These are phyloP conservation scores for Lizonia empirigonia DNA, from an alignment of 2,329 filamentous ascomycete species.

Conservation along the genomic window DNA sequence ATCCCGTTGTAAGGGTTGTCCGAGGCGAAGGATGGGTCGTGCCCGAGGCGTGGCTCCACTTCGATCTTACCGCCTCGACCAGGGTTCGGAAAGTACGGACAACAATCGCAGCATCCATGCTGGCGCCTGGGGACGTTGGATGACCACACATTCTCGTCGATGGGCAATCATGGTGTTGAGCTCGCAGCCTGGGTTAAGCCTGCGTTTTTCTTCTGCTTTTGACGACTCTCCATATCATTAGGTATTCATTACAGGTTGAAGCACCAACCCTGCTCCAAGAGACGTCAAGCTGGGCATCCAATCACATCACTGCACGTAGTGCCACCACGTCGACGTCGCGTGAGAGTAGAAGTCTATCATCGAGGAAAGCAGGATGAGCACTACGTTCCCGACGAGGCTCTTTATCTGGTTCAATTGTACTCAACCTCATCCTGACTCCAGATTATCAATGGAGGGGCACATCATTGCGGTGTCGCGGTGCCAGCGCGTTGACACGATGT, in stretches of 20 bases:
- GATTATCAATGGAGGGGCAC: not conserved
- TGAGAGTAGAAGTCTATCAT: conserved; percentile 14
- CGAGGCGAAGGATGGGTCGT: conserved; percentile 16
- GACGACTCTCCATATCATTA: not conserved
- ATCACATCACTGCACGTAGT: conserved; percentile 33
- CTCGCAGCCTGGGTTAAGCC: not conserved
- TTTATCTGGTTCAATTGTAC: conserved; percentile 4
- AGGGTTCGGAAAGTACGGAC: conserved; percentile 1
- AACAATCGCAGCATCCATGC: not conserved
- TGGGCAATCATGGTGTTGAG: conserved; percentile 7
- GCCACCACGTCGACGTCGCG: conserved; percentile 24
- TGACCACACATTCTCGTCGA: conserved; percentile 11
- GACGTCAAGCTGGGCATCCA: conserved; percentile 14
- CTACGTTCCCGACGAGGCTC: not conserved
- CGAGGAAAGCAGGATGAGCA: conserved; percentile 7
- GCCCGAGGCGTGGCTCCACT: conserved; percentile 15
- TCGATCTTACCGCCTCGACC: conserved; percentile 17
- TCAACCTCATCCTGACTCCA: not conserved
- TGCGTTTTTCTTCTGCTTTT: not conserved
- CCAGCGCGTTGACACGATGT: conserved; percentile 13
- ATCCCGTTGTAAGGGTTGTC: conserved; percentile 10
- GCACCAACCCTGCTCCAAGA: conserved; percentile 5
- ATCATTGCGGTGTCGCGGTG: conserved; percentile 1
- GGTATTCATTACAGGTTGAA: conserved; percentile 2
- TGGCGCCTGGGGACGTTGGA: conserved; percentile 2